Conservation (phyloP, 495 filamentous ascomycete species). For the Aspergillus baeticus region DNA sequence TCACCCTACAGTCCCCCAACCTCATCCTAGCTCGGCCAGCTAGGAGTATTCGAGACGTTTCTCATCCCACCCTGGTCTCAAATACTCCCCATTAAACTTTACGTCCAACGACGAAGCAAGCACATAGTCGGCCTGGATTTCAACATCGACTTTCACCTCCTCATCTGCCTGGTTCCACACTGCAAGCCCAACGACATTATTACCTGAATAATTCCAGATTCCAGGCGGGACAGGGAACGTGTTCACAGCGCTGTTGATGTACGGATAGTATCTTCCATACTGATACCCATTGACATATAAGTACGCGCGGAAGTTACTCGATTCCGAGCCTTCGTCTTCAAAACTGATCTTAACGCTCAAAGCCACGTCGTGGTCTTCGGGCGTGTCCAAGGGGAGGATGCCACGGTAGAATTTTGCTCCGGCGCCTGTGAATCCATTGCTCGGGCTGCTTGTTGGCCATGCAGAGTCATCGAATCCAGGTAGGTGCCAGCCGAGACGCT, state of each 20-base stretch:
- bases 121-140: conserved; percentile 35
- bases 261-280: conserved; percentile 42
- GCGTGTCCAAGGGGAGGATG: conserved; percentile 51
- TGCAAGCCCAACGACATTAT: conserved; percentile 46
- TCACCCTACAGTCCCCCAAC: too few relatives aligned
- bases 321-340: too few relatives aligned
- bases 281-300: too few relatives aligned
- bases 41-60: too few relatives aligned
- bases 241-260: conserved; percentile 47
- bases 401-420: conserved; percentile 61
- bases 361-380: conserved; percentile 38
- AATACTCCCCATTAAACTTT: conserved; percentile 40
- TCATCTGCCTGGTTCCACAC: conserved; percentile 46
- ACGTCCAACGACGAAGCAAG: conserved; percentile 46
- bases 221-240: conserved; percentile 49
- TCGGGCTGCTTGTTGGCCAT: conserved; percentile 36
- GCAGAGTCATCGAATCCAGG: conserved; percentile 50
- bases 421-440: conserved; percentile 49
- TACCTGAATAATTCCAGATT: conserved; percentile 43
- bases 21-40: too few relatives aligned
- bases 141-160: conserved; percentile 32
- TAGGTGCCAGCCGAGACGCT: conserved; percentile 66
- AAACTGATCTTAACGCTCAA: too few relatives aligned
- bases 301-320: too few relatives aligned
- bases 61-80: conserved; percentile 43